These are phyloP conservation scores for Kurtzmaniella fragi DNA, from an alignment of 805 yeast species.

Conservation along the genomic window DNA sequence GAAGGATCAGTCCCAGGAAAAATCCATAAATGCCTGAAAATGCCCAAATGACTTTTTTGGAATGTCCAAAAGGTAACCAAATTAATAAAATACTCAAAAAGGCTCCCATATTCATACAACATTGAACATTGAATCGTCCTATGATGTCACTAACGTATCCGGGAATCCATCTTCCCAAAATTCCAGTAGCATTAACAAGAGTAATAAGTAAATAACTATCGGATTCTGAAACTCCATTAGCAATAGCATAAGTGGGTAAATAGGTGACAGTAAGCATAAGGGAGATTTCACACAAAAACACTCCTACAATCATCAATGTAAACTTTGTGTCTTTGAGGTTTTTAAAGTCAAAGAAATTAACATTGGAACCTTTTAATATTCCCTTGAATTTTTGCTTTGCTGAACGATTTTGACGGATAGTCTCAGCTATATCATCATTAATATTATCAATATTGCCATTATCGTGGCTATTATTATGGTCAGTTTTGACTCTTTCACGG, in stretches of 20 bases:
- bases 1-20: conserved; percentile 55
- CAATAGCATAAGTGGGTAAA: conserved; percentile 52
- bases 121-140: conserved; percentile 58
- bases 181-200: conserved; percentile 40
- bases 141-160: conserved; percentile 49
- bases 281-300: conserved; percentile 46
- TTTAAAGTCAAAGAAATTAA: conserved; percentile 1
- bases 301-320: conserved; percentile 32
- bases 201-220: conserved; percentile 42
- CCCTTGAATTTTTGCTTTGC: background rate
- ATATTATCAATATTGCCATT: background rate
- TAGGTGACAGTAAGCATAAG: conserved; percentile 50
- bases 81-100: conserved; percentile 44
- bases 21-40: conserved; percentile 57
- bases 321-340: conserved; percentile 24
- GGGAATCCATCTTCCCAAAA: conserved; percentile 51
- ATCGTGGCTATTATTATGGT: background rate
- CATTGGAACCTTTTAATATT: background rate
- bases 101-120: conserved; percentile 41
- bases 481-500: conserved; percentile 19
- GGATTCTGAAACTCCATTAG: conserved; percentile 42
- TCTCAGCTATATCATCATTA: background rate
- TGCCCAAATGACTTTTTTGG: conserved; percentile 38
- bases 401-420: background rate
- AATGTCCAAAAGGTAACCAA: conserved; percentile 65